A percentile compares a stretch with the other conserved stretches of the same genome.
phyloP scores from a whole-genome alignment of 768 basidiomycete genomes.

The Boletellus sp. region DNA sequence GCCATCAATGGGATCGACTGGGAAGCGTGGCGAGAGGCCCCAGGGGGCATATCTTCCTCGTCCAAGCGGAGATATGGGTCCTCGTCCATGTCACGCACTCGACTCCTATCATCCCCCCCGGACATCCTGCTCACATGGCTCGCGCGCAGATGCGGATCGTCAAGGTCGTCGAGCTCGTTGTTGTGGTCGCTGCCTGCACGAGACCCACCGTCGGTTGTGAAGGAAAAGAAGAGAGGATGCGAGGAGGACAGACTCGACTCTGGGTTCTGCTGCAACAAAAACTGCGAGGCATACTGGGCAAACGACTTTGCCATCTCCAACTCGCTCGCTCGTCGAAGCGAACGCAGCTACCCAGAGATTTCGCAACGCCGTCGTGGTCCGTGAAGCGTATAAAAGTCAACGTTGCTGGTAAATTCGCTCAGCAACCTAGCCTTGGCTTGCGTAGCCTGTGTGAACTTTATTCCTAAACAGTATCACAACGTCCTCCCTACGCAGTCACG shows the following conservation, averaged over 20 bases:
- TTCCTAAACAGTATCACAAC: constrained; percentile 11
- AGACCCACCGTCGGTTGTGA: constrained; percentile 69
- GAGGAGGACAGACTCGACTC: constrained; percentile 55
- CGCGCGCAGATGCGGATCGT: constrained; percentile 69
- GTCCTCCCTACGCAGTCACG: neutral
- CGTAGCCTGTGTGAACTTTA: constrained; percentile 21
- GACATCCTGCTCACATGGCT: constrained; percentile 31
- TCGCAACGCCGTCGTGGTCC: constrained; percentile 9
- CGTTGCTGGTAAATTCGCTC: constrained; percentile 16
- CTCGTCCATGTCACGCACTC: constrained; percentile 44
- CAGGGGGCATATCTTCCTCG: constrained; percentile 52
- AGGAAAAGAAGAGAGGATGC: constrained; percentile 87
- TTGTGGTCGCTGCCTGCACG: constrained; percentile 47
- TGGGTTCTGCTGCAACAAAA: constrained; percentile 54
- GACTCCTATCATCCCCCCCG: constrained; percentile 28
- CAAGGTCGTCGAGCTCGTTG: constrained; percentile 62
- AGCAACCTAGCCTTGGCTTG: constrained; percentile 19
- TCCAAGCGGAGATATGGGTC: constrained; percentile 78
- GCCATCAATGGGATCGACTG: constrained; percentile 38
- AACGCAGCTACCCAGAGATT: constrained; percentile 9
- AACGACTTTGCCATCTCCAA: constrained; percentile 62
- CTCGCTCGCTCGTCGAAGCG: constrained; percentile 17
- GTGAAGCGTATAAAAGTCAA: constrained; percentile 14
- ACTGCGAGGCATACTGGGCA: constrained; percentile 79
- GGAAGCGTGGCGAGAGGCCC: constrained; percentile 34